phyloP scores from a whole-genome alignment of 2,329 filamentous ascomycete genomes.

The Diaporthe vaccinii region DNA sequence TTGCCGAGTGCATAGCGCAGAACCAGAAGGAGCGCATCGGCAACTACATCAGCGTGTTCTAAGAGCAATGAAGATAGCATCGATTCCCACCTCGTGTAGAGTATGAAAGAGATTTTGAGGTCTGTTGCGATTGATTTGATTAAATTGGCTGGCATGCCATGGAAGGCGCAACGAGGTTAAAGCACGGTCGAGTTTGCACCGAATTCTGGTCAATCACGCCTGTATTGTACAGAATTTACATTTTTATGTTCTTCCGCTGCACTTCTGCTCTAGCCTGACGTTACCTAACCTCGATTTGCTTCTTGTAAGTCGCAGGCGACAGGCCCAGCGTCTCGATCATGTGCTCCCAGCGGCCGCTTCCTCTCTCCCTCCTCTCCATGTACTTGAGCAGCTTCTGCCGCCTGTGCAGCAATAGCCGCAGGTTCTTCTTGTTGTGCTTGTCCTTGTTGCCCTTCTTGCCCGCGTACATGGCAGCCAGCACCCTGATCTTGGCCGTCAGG shows the following conservation, averaged over 20 bases:
- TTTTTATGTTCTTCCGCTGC: conserved; percentile 51
- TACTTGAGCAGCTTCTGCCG: conserved; percentile 91
- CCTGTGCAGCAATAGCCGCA: conserved; percentile 87
- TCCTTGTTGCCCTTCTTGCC: conserved; percentile 81
- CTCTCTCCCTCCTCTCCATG: conserved; percentile 88
- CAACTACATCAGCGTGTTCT: conserved; percentile 99
- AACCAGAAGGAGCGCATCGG: conserved; percentile 99
- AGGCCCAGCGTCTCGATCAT: conserved; percentile 87
- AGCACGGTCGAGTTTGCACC: conserved; percentile 39
- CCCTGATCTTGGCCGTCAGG: conserved; percentile 91
- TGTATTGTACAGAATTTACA: conserved; percentile 64
- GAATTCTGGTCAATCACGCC: conserved; percentile 39
- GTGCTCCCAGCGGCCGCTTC: conserved; percentile 90
- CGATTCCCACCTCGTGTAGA: conserved; percentile 34
- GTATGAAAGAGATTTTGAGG: conserved; percentile 32
- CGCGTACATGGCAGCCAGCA: conserved; percentile 79
- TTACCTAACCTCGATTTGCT: conserved; percentile 78
- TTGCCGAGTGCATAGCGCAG: conserved; percentile 98
- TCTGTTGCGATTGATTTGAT: conserved; percentile 36
- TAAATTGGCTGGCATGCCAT: conserved; percentile 47
- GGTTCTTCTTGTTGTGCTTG: conserved; percentile 93
- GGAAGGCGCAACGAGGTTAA: conserved; percentile 42
- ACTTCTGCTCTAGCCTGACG: conserved; percentile 44
- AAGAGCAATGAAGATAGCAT: conserved; percentile 49
- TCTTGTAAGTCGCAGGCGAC: conserved; percentile 89